Percentiles rank a stretch among this genome's conserved stretches.
phyloP scores from a whole-genome alignment of 345 rosid genomes.

The Hypericum perforatum region DNA sequence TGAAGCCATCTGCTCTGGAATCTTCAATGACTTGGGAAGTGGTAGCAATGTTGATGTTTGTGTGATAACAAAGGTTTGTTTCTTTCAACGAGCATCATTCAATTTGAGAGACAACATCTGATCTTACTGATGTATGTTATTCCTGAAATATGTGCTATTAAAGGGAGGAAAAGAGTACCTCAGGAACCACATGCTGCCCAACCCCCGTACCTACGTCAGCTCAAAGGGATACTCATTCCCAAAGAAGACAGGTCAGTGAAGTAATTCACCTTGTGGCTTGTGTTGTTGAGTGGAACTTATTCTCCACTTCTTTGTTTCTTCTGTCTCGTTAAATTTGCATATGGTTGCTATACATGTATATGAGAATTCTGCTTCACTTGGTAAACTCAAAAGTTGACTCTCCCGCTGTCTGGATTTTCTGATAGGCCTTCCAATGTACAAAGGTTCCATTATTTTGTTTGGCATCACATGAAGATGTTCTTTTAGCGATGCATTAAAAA shows the following conservation, averaged over 20 bases:
- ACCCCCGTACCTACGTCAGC: slow-evolving; percentile 59
- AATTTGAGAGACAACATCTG: neutral
- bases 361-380: too few species aligned
- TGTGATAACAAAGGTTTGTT: slow-evolving; percentile 67
- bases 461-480: neutral
- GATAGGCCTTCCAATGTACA: too few species aligned
- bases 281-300: too few species aligned
- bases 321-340: too few species aligned
- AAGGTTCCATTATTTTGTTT: too few species aligned
- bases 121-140: slow-evolving; percentile 8
- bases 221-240: slow-evolving; percentile 52
- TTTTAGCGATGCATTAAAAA: neutral
- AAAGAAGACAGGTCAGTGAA: slow-evolving; percentile 53
- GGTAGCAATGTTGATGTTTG: slow-evolving; percentile 91
- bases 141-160: slow-evolving; percentile 7
- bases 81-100: slow-evolving; percentile 4
- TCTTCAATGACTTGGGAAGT: slow-evolving; percentile 51
- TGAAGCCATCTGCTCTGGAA: slow-evolving; percentile 62
- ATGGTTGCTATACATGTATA: too few species aligned
- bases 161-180: slow-evolving; percentile 70
- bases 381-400: too few species aligned
- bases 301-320: too few species aligned
- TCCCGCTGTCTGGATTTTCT: too few species aligned
- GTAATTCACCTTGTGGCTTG: too few species aligned
- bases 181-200: slow-evolving; percentile 70